Evolutionary conservation across 176 grass and related monocot genomes (phyloP), one percentile per base, ranked within the genome.

Genomic region (Puccinellia tenuiflora): DNA sequence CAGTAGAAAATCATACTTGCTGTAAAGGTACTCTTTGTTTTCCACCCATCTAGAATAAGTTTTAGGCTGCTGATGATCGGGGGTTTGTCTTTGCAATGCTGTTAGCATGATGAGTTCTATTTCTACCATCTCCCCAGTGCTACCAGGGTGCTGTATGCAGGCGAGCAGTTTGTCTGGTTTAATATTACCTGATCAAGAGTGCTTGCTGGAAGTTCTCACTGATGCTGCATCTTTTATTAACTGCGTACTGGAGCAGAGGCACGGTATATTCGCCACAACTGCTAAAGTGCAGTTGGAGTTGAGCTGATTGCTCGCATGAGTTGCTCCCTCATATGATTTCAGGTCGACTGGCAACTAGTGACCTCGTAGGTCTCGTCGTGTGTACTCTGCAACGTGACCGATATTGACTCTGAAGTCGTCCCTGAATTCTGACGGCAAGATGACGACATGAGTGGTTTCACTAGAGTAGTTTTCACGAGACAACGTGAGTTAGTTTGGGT

Each of bases 1-100:
- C 16, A 62, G 53, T 9, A 28, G 46, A 38, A 39, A 73, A 29
- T 85, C 22, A 80, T 64, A 62, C 2, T 29, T 88, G 3, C 6
- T 79, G 45, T 74, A 56, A 63, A 88, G 73, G n/a, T 5, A 47
- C 68, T 12, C 17, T 9, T 43, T 55, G 45, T 65, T 83, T 45
- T 66, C 5, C 47, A 68, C 35, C 50, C 29, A 37, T 75, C 64
- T 61, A n/a, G 10, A 35, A 84, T 88, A 67, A 48, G 37, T 46
- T 57, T 33, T 71, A n/a, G 5, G 18, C 34, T 79, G 54, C 14
- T 38, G 46, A 22, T 69, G n/a, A n/a, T n/a, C n/a, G n/a, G 31
- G 4, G 7, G 13, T 60, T 59, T 46, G 30, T n/a, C 26, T n/a
- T 53, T 0, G 0, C 31, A 6, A 3, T 84, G 34, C 16, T 38